Conservation (phyloP, 495 filamentous ascomycete species). For the Lichenothelia convexa region DNA sequence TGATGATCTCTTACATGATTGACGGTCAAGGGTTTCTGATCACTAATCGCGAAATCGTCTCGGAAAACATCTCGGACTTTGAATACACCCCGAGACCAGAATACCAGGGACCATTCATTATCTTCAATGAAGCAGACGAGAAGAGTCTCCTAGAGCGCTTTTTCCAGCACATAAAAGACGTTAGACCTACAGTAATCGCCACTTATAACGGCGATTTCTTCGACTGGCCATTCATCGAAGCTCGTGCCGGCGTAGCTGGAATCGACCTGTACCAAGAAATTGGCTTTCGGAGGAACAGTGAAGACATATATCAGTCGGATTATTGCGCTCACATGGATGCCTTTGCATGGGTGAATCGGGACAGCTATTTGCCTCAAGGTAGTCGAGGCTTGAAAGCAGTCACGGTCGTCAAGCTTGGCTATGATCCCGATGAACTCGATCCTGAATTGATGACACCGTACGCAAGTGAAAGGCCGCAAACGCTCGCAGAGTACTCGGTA, state of each 20-base stretch:
- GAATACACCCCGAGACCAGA: slow-evolving; percentile 96
- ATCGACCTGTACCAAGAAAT: slow-evolving; percentile 99
- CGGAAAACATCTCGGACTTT: slow-evolving; percentile 93
- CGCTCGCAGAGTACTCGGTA: slow-evolving; percentile 90
- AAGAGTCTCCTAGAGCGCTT: slow-evolving; percentile 76
- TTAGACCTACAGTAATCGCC: slow-evolving; percentile 85
- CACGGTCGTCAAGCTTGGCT: slow-evolving; percentile 91
- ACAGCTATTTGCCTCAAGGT: slow-evolving; percentile 93
- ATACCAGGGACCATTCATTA: slow-evolving; percentile 84
- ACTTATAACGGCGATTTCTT: slow-evolving; percentile 99
- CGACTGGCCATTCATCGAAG: slow-evolving; percentile 98
- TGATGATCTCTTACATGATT: slow-evolving; percentile 99
- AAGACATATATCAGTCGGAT: slow-evolving; percentile 88
- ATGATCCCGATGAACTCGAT: slow-evolving; percentile 95
- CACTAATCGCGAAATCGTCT: slow-evolving; percentile 95
- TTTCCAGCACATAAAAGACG: slow-evolving; percentile 88
- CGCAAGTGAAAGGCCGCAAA: slow-evolving; percentile 80
- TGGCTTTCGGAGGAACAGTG: slow-evolving; percentile 82
- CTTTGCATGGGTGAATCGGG: slow-evolving; percentile 95
- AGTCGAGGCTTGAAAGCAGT: slow-evolving; percentile 96
- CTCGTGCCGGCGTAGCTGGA: slow-evolving; percentile 77
- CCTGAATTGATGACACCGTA: slow-evolving; percentile 91
- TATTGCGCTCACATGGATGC: slow-evolving; percentile 98
- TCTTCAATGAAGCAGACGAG: slow-evolving; percentile 96
- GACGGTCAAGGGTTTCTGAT: slow-evolving; percentile 96